Evolutionary conservation across 176 grass and related monocot genomes (phyloP).

Genomic region (Aegilops speltoides): DNA sequence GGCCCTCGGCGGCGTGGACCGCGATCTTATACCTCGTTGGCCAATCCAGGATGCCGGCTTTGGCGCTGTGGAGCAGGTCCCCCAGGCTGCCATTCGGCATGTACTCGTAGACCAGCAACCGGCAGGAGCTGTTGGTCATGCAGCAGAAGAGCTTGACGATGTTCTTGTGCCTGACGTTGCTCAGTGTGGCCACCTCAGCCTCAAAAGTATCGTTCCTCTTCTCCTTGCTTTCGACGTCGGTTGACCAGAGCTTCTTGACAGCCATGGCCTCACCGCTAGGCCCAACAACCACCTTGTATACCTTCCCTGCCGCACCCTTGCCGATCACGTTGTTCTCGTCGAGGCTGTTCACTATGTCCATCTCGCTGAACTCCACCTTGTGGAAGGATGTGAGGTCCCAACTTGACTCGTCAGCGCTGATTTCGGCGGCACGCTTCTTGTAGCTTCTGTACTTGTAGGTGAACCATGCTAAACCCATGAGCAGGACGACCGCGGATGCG

Average conservation of each 20-base stretch:
- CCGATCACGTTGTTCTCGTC: slow-evolving; percentile 64
- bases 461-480: slow-evolving; percentile 33
- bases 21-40: slow-evolving; percentile 61
- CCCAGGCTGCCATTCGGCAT: slow-evolving; percentile 96
- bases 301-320: slow-evolving; percentile 49
- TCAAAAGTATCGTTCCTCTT: slow-evolving; percentile 40
- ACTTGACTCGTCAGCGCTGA: background rate
- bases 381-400: slow-evolving; percentile 74
- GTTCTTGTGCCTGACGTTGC: slow-evolving; percentile 79
- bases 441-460: slow-evolving; percentile 30
- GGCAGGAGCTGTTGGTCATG: slow-evolving; percentile 28
- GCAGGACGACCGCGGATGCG: slow-evolving; percentile 11
- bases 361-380: slow-evolving; percentile 54
- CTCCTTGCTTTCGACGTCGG: background rate
- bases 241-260: slow-evolving; percentile 63
- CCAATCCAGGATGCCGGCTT: slow-evolving; percentile 57
- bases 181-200: slow-evolving; percentile 55
- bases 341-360: slow-evolving; percentile 51
- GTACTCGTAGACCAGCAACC: slow-evolving; percentile 86
- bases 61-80: slow-evolving; percentile 59
- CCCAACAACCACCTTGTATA: slow-evolving; percentile 54
- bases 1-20: slow-evolving; percentile 64
- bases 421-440: background rate
- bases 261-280: slow-evolving; percentile 44
- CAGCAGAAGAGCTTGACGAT: slow-evolving; percentile 85